Percentiles rank a stretch among this genome's conserved stretches.
phyloP scores from a whole-genome alignment of 345 rosid species.

The Camelina laxa region DNA sequence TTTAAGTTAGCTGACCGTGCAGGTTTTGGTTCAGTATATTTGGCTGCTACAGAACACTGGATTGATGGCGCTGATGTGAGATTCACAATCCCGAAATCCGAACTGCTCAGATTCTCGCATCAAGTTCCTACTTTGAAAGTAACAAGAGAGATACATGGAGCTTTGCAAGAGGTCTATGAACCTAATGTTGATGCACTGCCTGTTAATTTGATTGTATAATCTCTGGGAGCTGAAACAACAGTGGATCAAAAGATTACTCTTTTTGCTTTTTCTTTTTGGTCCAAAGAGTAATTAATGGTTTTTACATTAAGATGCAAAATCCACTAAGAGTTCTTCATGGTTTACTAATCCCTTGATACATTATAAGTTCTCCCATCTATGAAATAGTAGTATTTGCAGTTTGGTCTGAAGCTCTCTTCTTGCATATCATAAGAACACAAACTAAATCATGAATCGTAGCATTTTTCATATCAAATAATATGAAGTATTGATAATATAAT shows the following conservation, averaged over 20 bases:
- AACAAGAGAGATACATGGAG: conserved; percentile 59
- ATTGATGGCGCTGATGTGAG: conserved; percentile 22
- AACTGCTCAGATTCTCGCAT: conserved; percentile 73
- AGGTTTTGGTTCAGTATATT: conserved; percentile 1
- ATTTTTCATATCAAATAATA: not conserved
- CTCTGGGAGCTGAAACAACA: conserved; percentile 16
- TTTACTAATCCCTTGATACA: not conserved
- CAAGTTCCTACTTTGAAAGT: conserved; percentile 62
- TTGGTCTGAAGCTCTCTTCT: not conserved
- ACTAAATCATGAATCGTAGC: not conserved
- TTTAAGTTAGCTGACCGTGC: conserved; percentile 27
- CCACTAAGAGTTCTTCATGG: no score
- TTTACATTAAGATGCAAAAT: not conserved
- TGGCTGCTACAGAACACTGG: conserved; percentile 54
- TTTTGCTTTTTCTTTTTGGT: not conserved
- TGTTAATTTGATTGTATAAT: not conserved
- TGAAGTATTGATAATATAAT: not conserved
- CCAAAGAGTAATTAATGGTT: no score
- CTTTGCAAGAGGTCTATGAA: conserved; percentile 53
- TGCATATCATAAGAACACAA: not conserved
- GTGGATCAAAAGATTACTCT: not conserved
- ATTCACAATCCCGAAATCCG: conserved; percentile 49
- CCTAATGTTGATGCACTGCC: conserved; percentile 53
- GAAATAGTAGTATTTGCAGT: not conserved
- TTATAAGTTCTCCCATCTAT: not conserved